These are phyloP conservation scores for Odonthalia washingtoniensis DNA, from an alignment of 31 red algal genomes.

Conservation along the genomic window DNA sequence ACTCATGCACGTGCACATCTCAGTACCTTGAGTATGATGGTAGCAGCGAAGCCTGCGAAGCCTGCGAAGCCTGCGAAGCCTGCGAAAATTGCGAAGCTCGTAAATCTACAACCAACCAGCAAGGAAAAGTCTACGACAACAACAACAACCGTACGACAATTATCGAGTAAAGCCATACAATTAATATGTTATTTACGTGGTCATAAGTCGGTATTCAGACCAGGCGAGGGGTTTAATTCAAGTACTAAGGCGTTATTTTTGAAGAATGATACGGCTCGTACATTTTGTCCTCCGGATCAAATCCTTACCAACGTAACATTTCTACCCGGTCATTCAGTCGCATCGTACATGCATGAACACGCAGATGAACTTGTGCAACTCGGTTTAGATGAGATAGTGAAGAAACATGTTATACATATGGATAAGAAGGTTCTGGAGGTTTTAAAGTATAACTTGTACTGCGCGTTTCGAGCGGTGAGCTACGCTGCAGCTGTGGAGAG, in stretches of 20 bases:
- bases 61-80: too few relatives aligned
- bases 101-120: too few relatives aligned
- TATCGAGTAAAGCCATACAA: constrained; percentile 41
- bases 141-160: too few relatives aligned
- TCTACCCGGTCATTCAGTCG: constrained; percentile 70
- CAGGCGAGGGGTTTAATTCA: constrained; percentile 67
- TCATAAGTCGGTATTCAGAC: constrained; percentile 72
- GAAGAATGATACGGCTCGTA: constrained; percentile 77
- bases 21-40: too few relatives aligned
- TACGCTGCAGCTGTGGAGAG: constrained; percentile 55
- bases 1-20: too few relatives aligned
- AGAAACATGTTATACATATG: background rate
- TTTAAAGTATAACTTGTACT: constrained; percentile 43
- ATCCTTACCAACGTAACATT: constrained; percentile 65
- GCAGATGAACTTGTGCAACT: constrained; percentile 45
- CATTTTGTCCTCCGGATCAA: constrained; percentile 63
- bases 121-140: too few relatives aligned
- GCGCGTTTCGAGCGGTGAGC: constrained; percentile 42
- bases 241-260: constrained; percentile 61
- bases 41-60: too few relatives aligned
- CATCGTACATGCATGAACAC: constrained; percentile 52
- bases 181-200: constrained; percentile 73
- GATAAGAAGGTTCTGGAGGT: constrained; percentile 31
- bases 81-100: too few relatives aligned
- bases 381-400: constrained; percentile 6